These are phyloP conservation scores for Globisporangium spiculum DNA, from an alignment of 352 stramenopile species.

Conservation along the genomic window DNA sequence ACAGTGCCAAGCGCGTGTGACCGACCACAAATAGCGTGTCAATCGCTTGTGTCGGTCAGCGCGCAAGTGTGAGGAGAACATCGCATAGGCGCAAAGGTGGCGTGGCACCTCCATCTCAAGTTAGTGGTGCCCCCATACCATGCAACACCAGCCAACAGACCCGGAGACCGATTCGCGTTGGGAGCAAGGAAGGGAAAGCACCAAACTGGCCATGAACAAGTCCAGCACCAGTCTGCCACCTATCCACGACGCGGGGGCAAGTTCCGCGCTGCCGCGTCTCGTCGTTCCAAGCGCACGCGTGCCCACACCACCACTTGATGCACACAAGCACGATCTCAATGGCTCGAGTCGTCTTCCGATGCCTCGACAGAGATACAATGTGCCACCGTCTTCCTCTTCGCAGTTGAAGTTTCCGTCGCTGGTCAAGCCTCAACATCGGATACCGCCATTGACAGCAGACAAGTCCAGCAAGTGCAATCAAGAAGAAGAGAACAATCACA, in stretches of 20 bases:
- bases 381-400: conserved; percentile 13
- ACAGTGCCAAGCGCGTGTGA: background rate
- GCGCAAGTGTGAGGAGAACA: background rate
- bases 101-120: background rate
- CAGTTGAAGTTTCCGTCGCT: conserved; percentile 40
- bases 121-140: background rate
- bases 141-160: conserved; percentile 4
- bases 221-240: conserved; percentile 5
- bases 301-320: conserved; percentile 2
- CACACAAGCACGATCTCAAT: conserved; percentile 7
- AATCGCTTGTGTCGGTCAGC: background rate
- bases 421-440: conserved; percentile 27
- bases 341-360: conserved; percentile 25
- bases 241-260: background rate
- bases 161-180: conserved; percentile 11
- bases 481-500: conserved; percentile 27
- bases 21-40: conserved; percentile 1
- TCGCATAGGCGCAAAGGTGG: background rate
- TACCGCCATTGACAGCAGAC: background rate
- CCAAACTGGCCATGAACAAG: background rate
- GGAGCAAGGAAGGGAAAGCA: conserved; percentile 4
- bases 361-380: conserved; percentile 18
- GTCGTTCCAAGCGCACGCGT: background rate
- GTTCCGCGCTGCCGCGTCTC: conserved; percentile 7
- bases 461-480: conserved; percentile 31